phyloP scores from a whole-genome alignment of 306 rosid species.

The Quercus suber region DNA sequence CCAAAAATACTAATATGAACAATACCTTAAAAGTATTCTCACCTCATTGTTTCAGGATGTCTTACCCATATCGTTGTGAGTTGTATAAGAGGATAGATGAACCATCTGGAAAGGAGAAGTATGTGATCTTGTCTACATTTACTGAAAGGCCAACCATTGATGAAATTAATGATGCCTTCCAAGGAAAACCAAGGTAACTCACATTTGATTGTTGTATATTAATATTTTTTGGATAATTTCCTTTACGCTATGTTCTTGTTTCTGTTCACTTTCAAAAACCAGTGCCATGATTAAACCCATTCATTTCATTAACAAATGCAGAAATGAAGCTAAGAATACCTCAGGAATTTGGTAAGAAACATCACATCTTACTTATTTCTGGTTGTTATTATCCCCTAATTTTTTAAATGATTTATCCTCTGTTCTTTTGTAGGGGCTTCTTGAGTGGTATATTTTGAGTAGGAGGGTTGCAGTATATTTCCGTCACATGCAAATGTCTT shows the following conservation, averaged over 20 bases:
- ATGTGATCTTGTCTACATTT: constrained; percentile 54
- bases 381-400: not conserved
- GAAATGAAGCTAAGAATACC: constrained; percentile 33
- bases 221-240: not conserved
- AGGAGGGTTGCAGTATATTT: not conserved
- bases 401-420: not conserved
- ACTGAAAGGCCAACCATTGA: constrained; percentile 58
- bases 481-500: not conserved
- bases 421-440: constrained; percentile 32
- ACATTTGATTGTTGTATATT: not conserved
- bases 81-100: constrained; percentile 88
- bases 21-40: not conserved
- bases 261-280: constrained; percentile 3
- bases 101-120: constrained; percentile 63
- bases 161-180: constrained; percentile 67
- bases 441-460: constrained; percentile 30
- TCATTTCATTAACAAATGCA: constrained; percentile 25
- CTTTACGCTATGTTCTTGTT: not conserved
- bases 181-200: constrained; percentile 67
- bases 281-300: constrained; percentile 16
- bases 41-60: constrained; percentile 39
- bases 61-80: constrained; percentile 68
- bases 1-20: not conserved
- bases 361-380: not conserved
- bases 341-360: constrained; percentile 46